These are phyloP conservation scores for Saturnispora mendoncae DNA, from an alignment of 805 yeast species.

Conservation along the genomic window DNA sequence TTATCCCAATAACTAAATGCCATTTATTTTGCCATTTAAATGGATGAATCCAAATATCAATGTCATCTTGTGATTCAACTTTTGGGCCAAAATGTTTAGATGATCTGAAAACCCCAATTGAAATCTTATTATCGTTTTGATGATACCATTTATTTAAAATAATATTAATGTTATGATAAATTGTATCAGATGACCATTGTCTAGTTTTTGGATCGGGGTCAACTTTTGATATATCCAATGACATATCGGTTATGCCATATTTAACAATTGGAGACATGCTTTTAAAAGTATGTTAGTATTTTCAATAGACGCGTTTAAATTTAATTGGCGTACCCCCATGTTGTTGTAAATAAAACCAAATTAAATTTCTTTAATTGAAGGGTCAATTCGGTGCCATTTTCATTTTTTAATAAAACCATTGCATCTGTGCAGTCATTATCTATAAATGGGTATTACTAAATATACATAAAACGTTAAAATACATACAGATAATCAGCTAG, in stretches of 20 bases:
- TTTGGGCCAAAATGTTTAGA: conserved; percentile 24
- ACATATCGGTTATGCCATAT: conserved; percentile 11
- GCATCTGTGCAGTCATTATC: too few relatives aligned
- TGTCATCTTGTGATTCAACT: conserved; percentile 1
- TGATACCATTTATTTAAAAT: conserved; percentile 6
- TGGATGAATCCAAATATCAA: conserved; percentile 26
- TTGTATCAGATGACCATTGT: conserved; percentile 3
- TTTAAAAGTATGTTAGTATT: conserved; percentile 1
- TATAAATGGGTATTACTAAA: too few relatives aligned
- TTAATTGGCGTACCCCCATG: too few relatives aligned
- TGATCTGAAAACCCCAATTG: conserved; percentile 17
- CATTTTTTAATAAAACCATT: too few relatives aligned
- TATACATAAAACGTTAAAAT: too few relatives aligned
- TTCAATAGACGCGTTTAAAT: too few relatives aligned
- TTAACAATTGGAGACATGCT: not conserved
- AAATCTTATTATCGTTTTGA: not conserved
- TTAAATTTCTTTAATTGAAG: too few relatives aligned
- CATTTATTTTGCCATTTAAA: conserved; percentile 26
- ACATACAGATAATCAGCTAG: too few relatives aligned
- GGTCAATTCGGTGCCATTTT: too few relatives aligned
- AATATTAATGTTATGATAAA: conserved; percentile 7
- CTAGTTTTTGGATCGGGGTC: conserved; percentile 2
- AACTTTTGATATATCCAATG: conserved; percentile 9
- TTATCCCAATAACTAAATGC: conserved; percentile 29
- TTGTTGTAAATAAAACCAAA: too few relatives aligned